Evolutionary conservation across 345 rosid genomes (phyloP).

Genomic region (Gossypium sturtianum): DNA sequence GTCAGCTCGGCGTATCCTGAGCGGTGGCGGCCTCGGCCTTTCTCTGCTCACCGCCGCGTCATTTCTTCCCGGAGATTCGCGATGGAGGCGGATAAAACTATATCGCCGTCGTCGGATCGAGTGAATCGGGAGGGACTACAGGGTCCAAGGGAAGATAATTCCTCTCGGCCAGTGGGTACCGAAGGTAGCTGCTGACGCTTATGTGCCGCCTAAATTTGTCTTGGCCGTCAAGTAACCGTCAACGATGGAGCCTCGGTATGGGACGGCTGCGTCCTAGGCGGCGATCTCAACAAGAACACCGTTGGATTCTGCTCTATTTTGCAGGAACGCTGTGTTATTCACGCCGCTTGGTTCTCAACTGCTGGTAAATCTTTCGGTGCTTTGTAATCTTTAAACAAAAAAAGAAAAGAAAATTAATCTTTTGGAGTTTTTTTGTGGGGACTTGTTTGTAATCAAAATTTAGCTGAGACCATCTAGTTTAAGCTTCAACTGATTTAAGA

Average conservation of each 20-base stretch:
- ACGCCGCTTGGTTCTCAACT: conserved; percentile 97
- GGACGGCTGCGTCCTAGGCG: conserved; percentile 57
- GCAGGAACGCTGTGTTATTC: conserved; percentile 86
- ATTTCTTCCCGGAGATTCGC: conserved; percentile 25
- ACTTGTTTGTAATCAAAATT: background rate
- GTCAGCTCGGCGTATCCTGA: conserved; percentile 45
- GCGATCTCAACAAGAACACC: conserved; percentile 94
- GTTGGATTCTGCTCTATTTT: conserved; percentile 87
- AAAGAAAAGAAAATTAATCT: no score
- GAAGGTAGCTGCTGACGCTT: conserved; percentile 86
- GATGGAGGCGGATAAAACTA: conserved; percentile 32
- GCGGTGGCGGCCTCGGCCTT: conserved; percentile 14
- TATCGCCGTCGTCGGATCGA: conserved; percentile 67
- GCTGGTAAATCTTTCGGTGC: conserved; percentile 42
- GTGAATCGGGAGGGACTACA: conserved; percentile 79
- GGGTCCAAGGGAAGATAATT: conserved; percentile 86
- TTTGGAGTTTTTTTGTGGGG: background rate
- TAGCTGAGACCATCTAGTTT: background rate
- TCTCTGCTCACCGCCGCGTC: conserved; percentile 2
- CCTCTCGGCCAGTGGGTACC: conserved; percentile 95
- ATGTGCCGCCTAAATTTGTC: conserved; percentile 85
- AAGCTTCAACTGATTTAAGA: background rate
- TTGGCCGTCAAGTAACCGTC: conserved; percentile 80
- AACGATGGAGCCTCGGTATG: conserved; percentile 74
- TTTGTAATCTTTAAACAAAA: background rate